Percentiles rank a stretch among this genome's conserved stretches.
Conservation (phyloP, 1,284 basidiomycete genomes). For the Termitomyces sp. region DNA sequence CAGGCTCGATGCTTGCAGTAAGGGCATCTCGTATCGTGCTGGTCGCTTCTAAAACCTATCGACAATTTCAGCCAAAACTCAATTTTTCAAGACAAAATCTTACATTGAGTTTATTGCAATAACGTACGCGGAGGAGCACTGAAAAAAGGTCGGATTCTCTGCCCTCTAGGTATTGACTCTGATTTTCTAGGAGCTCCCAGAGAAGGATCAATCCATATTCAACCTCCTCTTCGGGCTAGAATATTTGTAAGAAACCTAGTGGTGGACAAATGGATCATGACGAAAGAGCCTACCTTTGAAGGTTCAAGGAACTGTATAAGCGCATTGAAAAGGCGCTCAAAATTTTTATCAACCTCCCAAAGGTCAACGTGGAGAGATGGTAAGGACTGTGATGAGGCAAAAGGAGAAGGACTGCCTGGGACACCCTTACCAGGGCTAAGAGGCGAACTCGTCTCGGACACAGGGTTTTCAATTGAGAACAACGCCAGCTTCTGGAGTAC, state of each 20-base stretch:
- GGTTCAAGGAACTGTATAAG: constrained; percentile 57
- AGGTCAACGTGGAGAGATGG: constrained; percentile 46
- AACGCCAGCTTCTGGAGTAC: constrained; percentile 58
- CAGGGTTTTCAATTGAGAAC: constrained; percentile 57
- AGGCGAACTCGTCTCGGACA: constrained; percentile 41
- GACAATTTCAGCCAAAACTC: constrained; percentile 7
- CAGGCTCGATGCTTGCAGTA: constrained; percentile 65
- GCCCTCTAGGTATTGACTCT: constrained; percentile 63
- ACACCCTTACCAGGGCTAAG: constrained; percentile 37
- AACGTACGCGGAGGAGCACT: constrained; percentile 57
- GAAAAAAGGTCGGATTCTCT: constrained; percentile 67
- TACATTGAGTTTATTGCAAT: constrained; percentile 65
- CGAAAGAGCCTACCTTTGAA: constrained; percentile 41
- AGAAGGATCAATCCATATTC: constrained; percentile 71
- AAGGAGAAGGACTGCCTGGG: constrained; percentile 48
- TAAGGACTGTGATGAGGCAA: constrained; percentile 33
- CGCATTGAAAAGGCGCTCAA: constrained; percentile 60
- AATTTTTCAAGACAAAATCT: constrained; percentile 19
- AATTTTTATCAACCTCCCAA: constrained; percentile 64
- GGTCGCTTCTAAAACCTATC: constrained; percentile 72
- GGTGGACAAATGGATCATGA: constrained; percentile 1
- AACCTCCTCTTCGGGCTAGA: constrained; percentile 55
- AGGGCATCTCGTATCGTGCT: constrained; percentile 73
- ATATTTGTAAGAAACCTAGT: constrained; percentile 17
- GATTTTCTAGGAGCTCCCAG: constrained; percentile 73